Base-by-base conservation (phyloP, 345 rosid species). In the Pugionium dolabratum region DNA sequence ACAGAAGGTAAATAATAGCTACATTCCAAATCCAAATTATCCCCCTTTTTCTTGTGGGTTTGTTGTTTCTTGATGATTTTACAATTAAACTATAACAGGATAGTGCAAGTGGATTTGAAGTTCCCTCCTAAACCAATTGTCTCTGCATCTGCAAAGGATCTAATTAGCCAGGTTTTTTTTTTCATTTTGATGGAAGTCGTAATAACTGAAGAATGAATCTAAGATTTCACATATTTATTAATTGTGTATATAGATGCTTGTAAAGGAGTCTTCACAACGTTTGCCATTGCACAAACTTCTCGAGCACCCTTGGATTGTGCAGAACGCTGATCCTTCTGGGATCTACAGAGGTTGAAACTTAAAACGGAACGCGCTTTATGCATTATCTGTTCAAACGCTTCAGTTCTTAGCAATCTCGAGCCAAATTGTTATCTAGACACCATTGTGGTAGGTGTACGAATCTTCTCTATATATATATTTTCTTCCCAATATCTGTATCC, bases 281-380 rank as follows among this genome's bases (percentile, higher is more conserved):
- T 75, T 95, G 71, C 96, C 96, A 18, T 47, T 91, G 28, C 94
- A 87, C 74, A 95, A 86, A 71, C 84, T 95, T 67, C 90, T 95
- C 2, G 95, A 91, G 84, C 99, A 95, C 67, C 91, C 97, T 0
- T 95, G 97, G 99, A 87, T 95, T 66, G 79, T 85, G 62, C 97
- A 91, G 66, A 91, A 95, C 60, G 95, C 95, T 5, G 97, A 95
- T 67, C 95, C 97, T 39, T 84, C 94, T 28, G 97, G 99, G 32
- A 69, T 86, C 70, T 89, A 87, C 62, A 86, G 78, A 76, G 61
- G 69, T 64, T 90, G 77, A 86, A 32, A 30, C 6, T 18, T 18
- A 1, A 31, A 40, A 1, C 18, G 18, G 18, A 18, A 50, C 35
- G 25, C 39, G n/a, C 9, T 18, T 18, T 18, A 18, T 18, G 18